phyloP scores from a whole-genome alignment of 768 basidiomycete genomes.

The Mycena latifolia region DNA sequence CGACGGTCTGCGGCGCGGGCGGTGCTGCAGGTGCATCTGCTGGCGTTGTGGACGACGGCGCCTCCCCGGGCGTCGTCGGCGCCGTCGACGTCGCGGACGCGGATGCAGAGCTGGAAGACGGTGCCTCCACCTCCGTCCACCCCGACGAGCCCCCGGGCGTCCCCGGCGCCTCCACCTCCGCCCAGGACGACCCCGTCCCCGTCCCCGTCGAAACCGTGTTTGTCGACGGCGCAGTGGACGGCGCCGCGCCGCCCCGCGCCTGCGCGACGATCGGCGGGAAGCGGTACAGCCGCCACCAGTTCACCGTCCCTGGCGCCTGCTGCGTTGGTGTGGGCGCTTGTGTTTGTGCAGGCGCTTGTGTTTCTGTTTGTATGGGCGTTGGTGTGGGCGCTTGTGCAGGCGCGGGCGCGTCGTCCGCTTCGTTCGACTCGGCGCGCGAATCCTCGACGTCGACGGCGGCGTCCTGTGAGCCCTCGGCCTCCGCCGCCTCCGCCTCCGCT shows the following conservation, averaged over 20 bases:
- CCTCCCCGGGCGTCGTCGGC: no score
- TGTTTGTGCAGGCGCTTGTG: background rate
- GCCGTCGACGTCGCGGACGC: background rate
- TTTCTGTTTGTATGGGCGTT: background rate
- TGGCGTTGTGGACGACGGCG: background rate
- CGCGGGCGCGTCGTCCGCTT: no score
- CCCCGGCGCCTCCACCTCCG: no score
- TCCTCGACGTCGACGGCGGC: no score
- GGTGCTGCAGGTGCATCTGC: background rate
- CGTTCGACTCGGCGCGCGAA: no score
- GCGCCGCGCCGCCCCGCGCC: conserved; percentile 1
- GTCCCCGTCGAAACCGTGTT: no score
- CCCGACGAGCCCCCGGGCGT: no score
- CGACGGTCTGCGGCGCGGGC: conserved; percentile 59
- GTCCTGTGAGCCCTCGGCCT: no score
- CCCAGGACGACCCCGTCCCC: no score
- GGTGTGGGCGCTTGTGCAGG: background rate
- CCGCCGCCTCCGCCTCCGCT: no score
- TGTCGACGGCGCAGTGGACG: no score
- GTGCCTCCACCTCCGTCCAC: no score
- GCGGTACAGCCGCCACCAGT: conserved; percentile 89
- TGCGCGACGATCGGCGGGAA: conserved; percentile 70
- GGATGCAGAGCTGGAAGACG: background rate
- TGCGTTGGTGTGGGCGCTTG: background rate
- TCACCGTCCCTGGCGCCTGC: conserved; percentile 59